Evolutionary conservation across 108 stramenopile genomes (phyloP), one percentile per base, ranked within the genome.

Genomic region (Chaetoceros muelleri): DNA sequence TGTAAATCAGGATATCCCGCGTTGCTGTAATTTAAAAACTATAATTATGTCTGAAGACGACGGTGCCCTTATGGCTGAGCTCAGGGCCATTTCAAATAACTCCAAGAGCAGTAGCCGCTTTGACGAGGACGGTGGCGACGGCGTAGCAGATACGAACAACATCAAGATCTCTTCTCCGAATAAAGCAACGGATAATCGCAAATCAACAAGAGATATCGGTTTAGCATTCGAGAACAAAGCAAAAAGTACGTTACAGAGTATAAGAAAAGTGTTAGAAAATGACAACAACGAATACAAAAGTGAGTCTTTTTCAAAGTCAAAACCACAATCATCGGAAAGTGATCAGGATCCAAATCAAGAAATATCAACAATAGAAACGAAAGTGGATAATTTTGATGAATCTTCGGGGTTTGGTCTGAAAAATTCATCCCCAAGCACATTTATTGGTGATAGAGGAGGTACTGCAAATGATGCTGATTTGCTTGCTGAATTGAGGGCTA

Each of bases 381-480:
- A 2, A 24, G 28, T 46, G 29, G n/a, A 29, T 21, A n/a, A 18
- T 21, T 23, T 21, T 55, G 58, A 25, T 61, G 58, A 2, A 59
- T 46, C 50, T 60, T 74, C 53, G 53, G 30, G 30, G 2, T 34
- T 22, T 29, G 71, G 66, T 7, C 25, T 75, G 46, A 73, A 78
- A 26, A 59, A 75, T 25, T 44, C 44, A 16, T 55, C 67, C 13
- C 76, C 76, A 25, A 67, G 55, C 13, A 86, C 80, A 18, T 80
- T 86, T 28, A 57, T 47, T 23, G 84, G 84, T 20, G 79, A 86
- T 19, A 75, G 84, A 21, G 88, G 88, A 17, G 84, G 84, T 1
- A 57, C 61, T 48, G 88, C 88, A 17, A 72, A 92, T 28, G 90
- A 92, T 58, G 80, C 81, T 45, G 85, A 85, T 46, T 52, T 89